Evolutionary conservation across 768 basidiomycete species (phyloP), one percentile per base, ranked within the genome.

Genomic region (Leccinum rimulosum): DNA sequence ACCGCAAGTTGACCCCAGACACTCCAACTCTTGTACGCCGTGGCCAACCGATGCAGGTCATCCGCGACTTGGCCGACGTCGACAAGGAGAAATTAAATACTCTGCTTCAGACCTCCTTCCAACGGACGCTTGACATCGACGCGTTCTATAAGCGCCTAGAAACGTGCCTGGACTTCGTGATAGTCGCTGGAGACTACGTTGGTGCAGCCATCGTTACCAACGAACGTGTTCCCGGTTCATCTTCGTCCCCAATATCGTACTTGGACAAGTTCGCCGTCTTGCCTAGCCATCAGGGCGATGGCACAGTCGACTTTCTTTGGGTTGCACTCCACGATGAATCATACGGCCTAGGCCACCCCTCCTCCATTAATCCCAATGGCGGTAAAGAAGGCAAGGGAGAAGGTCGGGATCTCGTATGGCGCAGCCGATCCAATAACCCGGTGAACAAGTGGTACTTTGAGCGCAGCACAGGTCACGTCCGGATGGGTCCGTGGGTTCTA

Each of bases 371-470:
- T 73, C 91, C 95, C 31, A 96, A 96, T 60, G 91, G 97, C 1
- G 96, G 97, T 14, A 88, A 91, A 67, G 86, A 88, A 55, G 97
- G 96, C 33, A 80, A 84, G 58, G 95, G 96, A 28, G 84, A 89
- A 71, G 95, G 95, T n/a, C 80, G 86, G 48, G 97, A 98, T 70
- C 82, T 99, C 59, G 94, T 99, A 40, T 99, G 97, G 97, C 85
- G 97, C 50, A 91, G 88, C 71, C 82, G 97, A 56, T 81, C 89
- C 7, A 82, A 97, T 75, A 99, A 99, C 73, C 95, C 95, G 0
- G 86, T 98, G 57, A 99, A 99, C 77, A 96, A 95, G 75, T 99
- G 97, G 97, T 99, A 99, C 76, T 98, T 93, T 64, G 97, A 99
- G 69, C 86, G 97, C 35, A 91, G 89, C 70, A 89, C 88, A 19